Evolutionary conservation across 2,329 filamentous ascomycete species (phyloP), one percentile per base, ranked within the genome.

Genomic region (Fusarium caatingaense): DNA sequence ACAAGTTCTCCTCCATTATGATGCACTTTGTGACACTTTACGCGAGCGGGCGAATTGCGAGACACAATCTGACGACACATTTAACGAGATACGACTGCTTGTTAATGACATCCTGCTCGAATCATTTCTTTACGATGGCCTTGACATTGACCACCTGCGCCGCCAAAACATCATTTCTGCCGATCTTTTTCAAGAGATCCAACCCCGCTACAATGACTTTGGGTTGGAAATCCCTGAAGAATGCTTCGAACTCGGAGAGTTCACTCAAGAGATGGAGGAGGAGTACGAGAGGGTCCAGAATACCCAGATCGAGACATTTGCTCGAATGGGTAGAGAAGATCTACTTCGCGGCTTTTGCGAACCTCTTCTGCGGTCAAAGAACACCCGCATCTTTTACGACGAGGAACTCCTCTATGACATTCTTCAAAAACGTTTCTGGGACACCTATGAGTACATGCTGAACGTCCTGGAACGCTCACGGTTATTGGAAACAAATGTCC

Each of bases 151-250:
- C n/a, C 50, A 28, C 8, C 69, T 74, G 12, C 66, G 63, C 10
- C 65, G 68, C 10, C 65, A 58, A 9, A 58, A 67, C 7, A 51
- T 73, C 21, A 57, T 73, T 12, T 56, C 68, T 9, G 34, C 59
- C 11, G n/a, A 66, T 6, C 74, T 77, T 50, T 63, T 78, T 15
- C 77, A 74, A 23, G 74, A 78, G 27, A 76, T 78, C 49, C 72
- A 76, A 28, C 60, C 74, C 18, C 64, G 69, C 11, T 75, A 71
- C 15, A 59, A 77, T 18, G 72, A 71, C 34, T 55, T 66, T 13
- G 77, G 75, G 3, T 45, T 78, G 7, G 69, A 73, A 27, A 75
- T 75, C 45, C 69, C 78, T 16, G 74, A 77, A 20, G 68, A 73
- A 30, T 78, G 72, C 44, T 76, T 77, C 12, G 55, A 45, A 9